Conservation (phyloP, 345 rosid species). For the Trapa bicornis region DNA sequence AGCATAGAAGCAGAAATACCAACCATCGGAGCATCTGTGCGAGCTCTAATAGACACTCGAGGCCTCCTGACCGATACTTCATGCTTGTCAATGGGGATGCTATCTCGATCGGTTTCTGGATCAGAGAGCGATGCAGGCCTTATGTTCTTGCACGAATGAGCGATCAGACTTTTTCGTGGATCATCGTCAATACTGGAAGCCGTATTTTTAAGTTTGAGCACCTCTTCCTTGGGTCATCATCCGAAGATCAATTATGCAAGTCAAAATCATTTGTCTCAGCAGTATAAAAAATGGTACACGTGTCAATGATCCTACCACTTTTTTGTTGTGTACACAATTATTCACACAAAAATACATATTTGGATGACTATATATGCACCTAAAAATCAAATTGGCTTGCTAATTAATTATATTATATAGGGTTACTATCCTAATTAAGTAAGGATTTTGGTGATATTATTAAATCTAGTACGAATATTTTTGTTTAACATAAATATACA, state of each 20-base stretch:
- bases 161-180: not conserved
- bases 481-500: no score
- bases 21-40: conserved; percentile 46
- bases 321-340: no score
- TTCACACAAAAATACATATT: no score
- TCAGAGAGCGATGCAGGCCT: not conserved
- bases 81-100: not conserved
- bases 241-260: not conserved
- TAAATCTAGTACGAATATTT: no score
- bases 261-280: not conserved
- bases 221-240: not conserved
- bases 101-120: not conserved
- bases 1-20: not conserved
- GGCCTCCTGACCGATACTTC: conserved; percentile 23
- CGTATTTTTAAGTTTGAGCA: not conserved
- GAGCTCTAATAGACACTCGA: conserved; percentile 51
- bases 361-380: no score
- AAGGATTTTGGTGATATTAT: no score
- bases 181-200: not conserved
- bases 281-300: not conserved
- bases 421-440: no score
- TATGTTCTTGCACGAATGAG: not conserved
- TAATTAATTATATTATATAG: no score
- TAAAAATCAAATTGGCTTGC: no score
- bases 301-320: no score